Evolutionary conservation across 2,329 filamentous ascomycete genomes (phyloP).

Genomic region (Penicillium sp.): DNA sequence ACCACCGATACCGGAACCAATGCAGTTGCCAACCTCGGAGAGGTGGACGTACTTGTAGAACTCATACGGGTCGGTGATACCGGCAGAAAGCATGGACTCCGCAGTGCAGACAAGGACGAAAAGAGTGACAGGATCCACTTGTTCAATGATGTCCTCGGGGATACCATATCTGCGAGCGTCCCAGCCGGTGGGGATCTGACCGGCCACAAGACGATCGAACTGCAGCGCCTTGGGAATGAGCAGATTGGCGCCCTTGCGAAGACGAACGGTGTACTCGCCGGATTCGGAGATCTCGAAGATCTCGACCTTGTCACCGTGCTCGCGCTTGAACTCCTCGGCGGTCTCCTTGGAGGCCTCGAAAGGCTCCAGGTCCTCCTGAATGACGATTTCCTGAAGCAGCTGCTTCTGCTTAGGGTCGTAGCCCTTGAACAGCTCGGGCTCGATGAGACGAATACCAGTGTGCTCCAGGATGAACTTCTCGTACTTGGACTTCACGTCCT

Average conservation of each 20-base stretch:
- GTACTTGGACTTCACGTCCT: slow-evolving; percentile 96
- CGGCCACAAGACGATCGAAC: slow-evolving; percentile 95
- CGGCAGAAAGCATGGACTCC: slow-evolving; percentile 83
- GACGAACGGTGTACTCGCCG: slow-evolving; percentile 87
- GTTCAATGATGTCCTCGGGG: slow-evolving; percentile 94
- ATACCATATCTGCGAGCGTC: slow-evolving; percentile 94
- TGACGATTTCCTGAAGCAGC: slow-evolving; percentile 93
- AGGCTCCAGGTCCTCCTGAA: slow-evolving; percentile 93
- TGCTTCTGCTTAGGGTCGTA: slow-evolving; percentile 99
- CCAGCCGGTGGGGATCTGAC: slow-evolving; percentile 96
- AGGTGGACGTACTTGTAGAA: slow-evolving; percentile 99
- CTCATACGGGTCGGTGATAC: slow-evolving; percentile 98
- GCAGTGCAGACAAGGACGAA: slow-evolving; percentile 93
- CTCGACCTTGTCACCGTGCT: slow-evolving; percentile 97
- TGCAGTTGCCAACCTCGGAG: slow-evolving; percentile 95
- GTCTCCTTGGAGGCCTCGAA: slow-evolving; percentile 98
- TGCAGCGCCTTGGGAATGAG: slow-evolving; percentile 95
- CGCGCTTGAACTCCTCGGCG: slow-evolving; percentile 92
- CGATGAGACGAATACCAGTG: slow-evolving; percentile 94
- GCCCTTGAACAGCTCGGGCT: slow-evolving; percentile 92
- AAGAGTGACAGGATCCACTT: slow-evolving; percentile 94
- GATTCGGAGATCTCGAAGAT: slow-evolving; percentile 93
- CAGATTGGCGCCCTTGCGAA: slow-evolving; percentile 92
- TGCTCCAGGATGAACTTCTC: slow-evolving; percentile 96
- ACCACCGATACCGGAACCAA: slow-evolving; percentile 98